Percentiles rank a stretch among this genome's conserved stretches.
These are phyloP conservation scores for Oleoguttula mirabilis DNA, from an alignment of 495 filamentous ascomycete genomes.

Conservation along the genomic window DNA sequence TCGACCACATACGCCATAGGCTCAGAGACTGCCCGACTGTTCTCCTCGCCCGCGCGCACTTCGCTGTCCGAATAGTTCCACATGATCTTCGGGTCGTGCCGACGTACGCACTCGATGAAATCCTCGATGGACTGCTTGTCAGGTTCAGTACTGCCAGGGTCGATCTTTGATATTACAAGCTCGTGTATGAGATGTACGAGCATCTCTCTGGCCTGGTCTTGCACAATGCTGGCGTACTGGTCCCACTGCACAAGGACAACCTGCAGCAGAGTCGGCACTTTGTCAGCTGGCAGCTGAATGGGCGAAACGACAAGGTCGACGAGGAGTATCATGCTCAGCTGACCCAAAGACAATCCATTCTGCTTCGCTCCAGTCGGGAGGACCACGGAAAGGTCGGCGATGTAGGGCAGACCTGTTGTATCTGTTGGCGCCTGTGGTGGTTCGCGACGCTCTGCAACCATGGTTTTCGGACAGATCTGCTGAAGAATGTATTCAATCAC, in stretches of 20 bases:
- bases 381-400: constrained; percentile 68
- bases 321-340: constrained; percentile 82
- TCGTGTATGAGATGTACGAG: constrained; percentile 96
- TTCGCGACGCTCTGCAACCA: constrained; percentile 68
- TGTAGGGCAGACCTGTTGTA: constrained; percentile 63
- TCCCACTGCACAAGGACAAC: constrained; percentile 93
- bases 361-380: constrained; percentile 76
- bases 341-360: constrained; percentile 78
- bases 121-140: constrained; percentile 69
- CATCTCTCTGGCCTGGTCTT: constrained; percentile 95
- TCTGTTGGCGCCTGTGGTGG: constrained; percentile 61
- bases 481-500: constrained; percentile 87
- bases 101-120: constrained; percentile 81
- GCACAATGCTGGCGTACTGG: constrained; percentile 86
- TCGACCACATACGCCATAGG: constrained; percentile 74
- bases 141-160: constrained; percentile 52
- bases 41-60: constrained; percentile 48
- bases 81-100: constrained; percentile 69
- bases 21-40: constrained; percentile 64
- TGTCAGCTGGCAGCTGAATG: constrained; percentile 60
- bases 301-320: constrained; percentile 95
- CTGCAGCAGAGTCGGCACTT: constrained; percentile 75
- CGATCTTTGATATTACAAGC: constrained; percentile 80
- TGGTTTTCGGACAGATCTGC: constrained; percentile 78
- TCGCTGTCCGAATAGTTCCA: constrained; percentile 93